phyloP scores from a whole-genome alignment of 179 eudicot genomes.

The Spinacia oleracea region DNA sequence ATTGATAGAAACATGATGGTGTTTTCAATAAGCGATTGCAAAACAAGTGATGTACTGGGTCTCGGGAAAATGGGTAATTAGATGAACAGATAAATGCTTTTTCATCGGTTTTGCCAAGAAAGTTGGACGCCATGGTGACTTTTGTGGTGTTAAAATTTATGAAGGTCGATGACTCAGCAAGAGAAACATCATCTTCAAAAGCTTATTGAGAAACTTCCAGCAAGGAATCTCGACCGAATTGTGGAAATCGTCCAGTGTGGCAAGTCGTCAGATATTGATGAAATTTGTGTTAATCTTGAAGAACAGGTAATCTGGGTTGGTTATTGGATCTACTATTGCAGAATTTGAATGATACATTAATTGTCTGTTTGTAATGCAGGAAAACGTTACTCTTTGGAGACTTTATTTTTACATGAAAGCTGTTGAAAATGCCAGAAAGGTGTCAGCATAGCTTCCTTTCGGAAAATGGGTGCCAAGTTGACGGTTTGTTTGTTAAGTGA shows the following conservation, averaged over 20 bases:
- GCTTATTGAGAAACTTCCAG: slow-evolving; percentile 55
- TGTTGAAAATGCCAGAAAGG: slow-evolving; percentile 60
- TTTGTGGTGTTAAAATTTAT: not conserved
- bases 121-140: not conserved
- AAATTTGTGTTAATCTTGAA: slow-evolving; percentile 61
- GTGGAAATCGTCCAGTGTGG: slow-evolving; percentile 58
- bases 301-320: slow-evolving; percentile 42
- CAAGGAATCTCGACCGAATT: slow-evolving; percentile 65
- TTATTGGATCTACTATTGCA: not conserved
- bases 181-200: slow-evolving; percentile 71
- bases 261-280: slow-evolving; percentile 37
- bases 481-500: too few relatives aligned
- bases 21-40: not conserved
- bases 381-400: slow-evolving; percentile 71
- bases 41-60: not conserved
- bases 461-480: not conserved
- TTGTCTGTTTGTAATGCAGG: slow-evolving; percentile 42
- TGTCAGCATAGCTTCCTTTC: slow-evolving; percentile 30
- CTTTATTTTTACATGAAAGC: slow-evolving; percentile 62
- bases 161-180: slow-evolving; percentile 61
- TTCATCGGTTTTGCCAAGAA: not conserved
- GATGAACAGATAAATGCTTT: not conserved
- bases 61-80: not conserved
- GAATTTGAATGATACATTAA: not conserved
- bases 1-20: not conserved